Conservation (phyloP, 2,329 filamentous ascomycete species). For the Pseudodiploospora longispora region DNA sequence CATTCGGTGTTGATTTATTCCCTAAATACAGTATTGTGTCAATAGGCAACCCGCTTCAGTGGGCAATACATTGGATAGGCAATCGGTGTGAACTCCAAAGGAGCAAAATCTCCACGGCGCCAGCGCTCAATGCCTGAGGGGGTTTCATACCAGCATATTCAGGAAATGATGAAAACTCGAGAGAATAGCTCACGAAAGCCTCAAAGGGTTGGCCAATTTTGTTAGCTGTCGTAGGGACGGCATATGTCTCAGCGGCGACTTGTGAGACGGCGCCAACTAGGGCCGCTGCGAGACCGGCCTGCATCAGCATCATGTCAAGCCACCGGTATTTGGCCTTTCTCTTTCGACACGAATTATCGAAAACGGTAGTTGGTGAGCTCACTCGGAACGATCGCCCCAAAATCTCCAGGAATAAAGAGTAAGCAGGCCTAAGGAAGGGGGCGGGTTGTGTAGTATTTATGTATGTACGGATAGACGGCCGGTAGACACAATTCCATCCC, state of each 20-base stretch:
- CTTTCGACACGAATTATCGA: too few species aligned
- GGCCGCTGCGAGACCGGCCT: slow-evolving; percentile 2
- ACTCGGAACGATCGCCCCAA: too few species aligned
- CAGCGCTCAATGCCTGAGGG: background rate
- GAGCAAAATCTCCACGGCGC: background rate
- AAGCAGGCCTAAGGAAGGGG: too few species aligned
- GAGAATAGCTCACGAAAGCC: slow-evolving; percentile 42
- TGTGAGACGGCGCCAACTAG: slow-evolving; percentile 7
- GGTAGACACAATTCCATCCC: too few species aligned
- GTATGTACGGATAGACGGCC: too few species aligned
- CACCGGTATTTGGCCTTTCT: too few species aligned
- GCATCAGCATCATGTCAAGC: slow-evolving; percentile 2
- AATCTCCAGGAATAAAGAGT: too few species aligned
- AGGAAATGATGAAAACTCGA: slow-evolving; percentile 44
- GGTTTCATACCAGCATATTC: slow-evolving; percentile 36
- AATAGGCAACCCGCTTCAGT: too few species aligned
- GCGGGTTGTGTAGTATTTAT: too few species aligned
- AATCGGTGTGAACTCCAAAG: background rate
- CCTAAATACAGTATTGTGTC: slow-evolving; percentile 21
- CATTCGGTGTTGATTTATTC: slow-evolving; percentile 47
- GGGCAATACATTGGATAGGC: background rate
- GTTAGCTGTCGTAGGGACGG: slow-evolving; percentile 7
- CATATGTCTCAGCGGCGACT: slow-evolving; percentile 6
- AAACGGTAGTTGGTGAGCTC: too few species aligned
- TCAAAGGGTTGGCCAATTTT: slow-evolving; percentile 8